Percentiles rank a stretch among this genome's conserved stretches.
These are phyloP conservation scores for Pseudogymnoascus destructans DNA, from an alignment of 2,329 filamentous ascomycete genomes.

Conservation along the genomic window DNA sequence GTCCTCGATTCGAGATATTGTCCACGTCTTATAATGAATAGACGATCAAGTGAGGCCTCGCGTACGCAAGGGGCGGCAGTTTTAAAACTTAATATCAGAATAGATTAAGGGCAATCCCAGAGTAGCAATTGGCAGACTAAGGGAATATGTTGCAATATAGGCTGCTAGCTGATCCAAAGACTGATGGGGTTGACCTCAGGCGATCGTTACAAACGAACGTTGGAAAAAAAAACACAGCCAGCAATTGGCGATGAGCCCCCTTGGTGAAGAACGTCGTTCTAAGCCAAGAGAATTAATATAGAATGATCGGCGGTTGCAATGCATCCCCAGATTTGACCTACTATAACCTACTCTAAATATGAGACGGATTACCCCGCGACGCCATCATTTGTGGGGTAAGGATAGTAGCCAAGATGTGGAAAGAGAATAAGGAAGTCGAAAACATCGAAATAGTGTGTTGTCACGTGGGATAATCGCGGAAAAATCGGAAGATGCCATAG, in stretches of 20 bases:
- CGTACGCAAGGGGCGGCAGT: background rate
- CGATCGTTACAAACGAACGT: background rate
- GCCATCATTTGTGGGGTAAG: background rate
- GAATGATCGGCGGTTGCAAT: background rate
- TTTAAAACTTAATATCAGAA: constrained; percentile 2
- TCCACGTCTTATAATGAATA: background rate
- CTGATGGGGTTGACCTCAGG: background rate
- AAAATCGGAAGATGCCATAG: background rate
- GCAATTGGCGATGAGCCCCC: background rate
- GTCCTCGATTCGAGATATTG: background rate
- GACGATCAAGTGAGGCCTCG: background rate
- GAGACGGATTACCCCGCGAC: background rate
- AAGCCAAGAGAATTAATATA: constrained; percentile 1
- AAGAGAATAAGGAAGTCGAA: background rate
- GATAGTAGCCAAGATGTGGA: background rate
- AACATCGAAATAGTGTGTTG: background rate
- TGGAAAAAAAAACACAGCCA: background rate
- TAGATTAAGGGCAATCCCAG: background rate
- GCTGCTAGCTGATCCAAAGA: background rate
- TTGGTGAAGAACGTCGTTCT: background rate
- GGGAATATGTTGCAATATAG: background rate
- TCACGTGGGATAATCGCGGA: background rate
- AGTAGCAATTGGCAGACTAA: background rate
- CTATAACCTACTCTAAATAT: background rate
- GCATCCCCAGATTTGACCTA: background rate